Base-by-base conservation (phyloP, 108 stramenopile species). In the Phaeodactylum tricornutum region DNA sequence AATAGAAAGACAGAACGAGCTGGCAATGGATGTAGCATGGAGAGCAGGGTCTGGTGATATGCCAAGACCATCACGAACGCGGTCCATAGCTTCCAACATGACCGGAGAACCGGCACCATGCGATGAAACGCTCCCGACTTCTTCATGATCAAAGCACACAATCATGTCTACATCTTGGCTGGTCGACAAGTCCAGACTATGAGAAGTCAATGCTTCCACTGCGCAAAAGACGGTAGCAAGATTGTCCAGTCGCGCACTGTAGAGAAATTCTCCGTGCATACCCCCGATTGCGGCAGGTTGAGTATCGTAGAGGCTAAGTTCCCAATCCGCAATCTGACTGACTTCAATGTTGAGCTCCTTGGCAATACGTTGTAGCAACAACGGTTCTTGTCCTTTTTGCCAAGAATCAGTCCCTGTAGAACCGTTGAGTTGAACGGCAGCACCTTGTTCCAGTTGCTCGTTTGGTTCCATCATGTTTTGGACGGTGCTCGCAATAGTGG, bases 91-190 rank as follows among this genome's bases (percentile, higher is more conserved):
- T 47, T 91, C 86, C 9, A 59, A 43, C 69, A 94, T 80, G 19
- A 94, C 77, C 28, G 92, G 86, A n/a, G 86, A 88, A n/a, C 88
- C 91, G 15, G 92, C 95, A 4, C 95, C 95, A 35, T 92, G 79
- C 4, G 79, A 61, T 40, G 78, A 82, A 20, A 43, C 51, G 50
- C 71, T 80, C 5, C 96, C 96, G 29, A 97, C 74, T 67, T 97
- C 96, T 59, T 97, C 96, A 57, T 97, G 94, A 62, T 97, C 96
- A 61, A 97, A 97, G 21, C 78, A 75, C 7, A 84, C 62, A 53
- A 93, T 33, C 24, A 70, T 66, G 48, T 95, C 63, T 58, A 82
- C 78, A n/a, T 59, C 50, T n/a, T 22, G 14, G 11, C 11, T 11
- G 11, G 9, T 14, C 14, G 14, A 16, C 19, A 57, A 66, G 19